These are phyloP conservation scores for Aspergillus incahuasiensis DNA, from an alignment of 495 filamentous ascomycete genomes.

Conservation along the genomic window DNA sequence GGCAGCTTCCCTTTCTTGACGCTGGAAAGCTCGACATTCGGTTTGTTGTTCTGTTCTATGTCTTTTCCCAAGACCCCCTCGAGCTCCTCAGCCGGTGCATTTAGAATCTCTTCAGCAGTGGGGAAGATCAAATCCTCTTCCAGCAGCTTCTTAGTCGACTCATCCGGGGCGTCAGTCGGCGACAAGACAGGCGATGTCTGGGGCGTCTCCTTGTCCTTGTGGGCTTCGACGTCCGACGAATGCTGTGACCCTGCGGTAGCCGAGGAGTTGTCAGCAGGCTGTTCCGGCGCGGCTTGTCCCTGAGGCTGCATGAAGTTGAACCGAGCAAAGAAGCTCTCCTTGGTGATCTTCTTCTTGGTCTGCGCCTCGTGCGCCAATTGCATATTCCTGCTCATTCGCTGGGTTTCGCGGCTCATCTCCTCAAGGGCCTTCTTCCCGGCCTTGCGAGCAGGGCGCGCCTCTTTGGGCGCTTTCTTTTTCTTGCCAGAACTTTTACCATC, in stretches of 20 bases:
- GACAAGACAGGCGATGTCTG: conserved; percentile 44
- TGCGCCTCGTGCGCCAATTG: conserved; percentile 86
- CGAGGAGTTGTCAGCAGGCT: conserved; percentile 32
- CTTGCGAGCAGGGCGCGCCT: conserved; percentile 68
- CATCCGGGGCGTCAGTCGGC: conserved; percentile 18
- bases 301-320: conserved; percentile 65
- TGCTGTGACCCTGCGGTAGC: conserved; percentile 38
- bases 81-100: background rate
- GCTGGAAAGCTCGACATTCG: background rate
- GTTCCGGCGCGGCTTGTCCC: conserved; percentile 16
- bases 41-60: background rate
- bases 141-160: background rate
- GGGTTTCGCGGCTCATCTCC: conserved; percentile 90
- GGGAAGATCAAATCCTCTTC: conserved; percentile 12
- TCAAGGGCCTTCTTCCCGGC: conserved; percentile 96
- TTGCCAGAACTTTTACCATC: conserved; percentile 53
- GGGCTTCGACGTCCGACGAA: conserved; percentile 47
- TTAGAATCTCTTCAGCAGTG: conserved; percentile 19
- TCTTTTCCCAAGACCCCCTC: conserved; percentile 6
- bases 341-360: conserved; percentile 89
- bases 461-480: conserved; percentile 59
- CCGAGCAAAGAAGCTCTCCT: conserved; percentile 73
- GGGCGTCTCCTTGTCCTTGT: conserved; percentile 41
- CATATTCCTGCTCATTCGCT: conserved; percentile 82
- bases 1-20: conserved; percentile 17